Evolutionary conservation across 495 filamentous ascomycete genomes (phyloP).

Genomic region (Diplogelasinospora grovesii): DNA sequence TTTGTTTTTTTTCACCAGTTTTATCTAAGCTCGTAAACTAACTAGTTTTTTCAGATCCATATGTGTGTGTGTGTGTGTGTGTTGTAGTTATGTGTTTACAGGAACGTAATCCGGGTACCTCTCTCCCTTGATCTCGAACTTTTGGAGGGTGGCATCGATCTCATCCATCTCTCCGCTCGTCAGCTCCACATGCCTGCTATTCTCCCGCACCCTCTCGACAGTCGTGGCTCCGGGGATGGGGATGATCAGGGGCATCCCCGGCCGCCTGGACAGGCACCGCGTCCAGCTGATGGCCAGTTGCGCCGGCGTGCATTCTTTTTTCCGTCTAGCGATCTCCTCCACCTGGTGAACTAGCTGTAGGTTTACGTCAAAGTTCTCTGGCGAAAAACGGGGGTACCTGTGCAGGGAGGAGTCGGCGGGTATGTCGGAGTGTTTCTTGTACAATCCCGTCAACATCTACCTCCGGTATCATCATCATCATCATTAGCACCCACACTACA

Average conservation of each 20-base stretch:
- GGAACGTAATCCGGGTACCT: constrained; percentile 31
- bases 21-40: no score
- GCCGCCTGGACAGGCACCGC: constrained; percentile 41
- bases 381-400: constrained; percentile 56
- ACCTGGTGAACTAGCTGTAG: constrained; percentile 62
- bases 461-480: not conserved
- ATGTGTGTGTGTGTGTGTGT: no score
- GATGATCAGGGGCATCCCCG: constrained; percentile 64
- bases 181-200: constrained; percentile 37
- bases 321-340: constrained; percentile 55
- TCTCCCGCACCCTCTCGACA: constrained; percentile 42
- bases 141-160: constrained; percentile 40
- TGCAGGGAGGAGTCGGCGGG: constrained; percentile 50
- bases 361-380: constrained; percentile 66
- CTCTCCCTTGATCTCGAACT: constrained; percentile 34
- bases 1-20: no score
- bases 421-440: constrained; percentile 56
- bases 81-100: constrained; percentile 24
- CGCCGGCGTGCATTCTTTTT: constrained; percentile 63
- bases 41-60: no score
- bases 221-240: constrained; percentile 74
- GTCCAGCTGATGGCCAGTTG: constrained; percentile 80
- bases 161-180: constrained; percentile 42
- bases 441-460: constrained; percentile 50
- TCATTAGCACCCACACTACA: no score